Conservation (phyloP, 2,329 filamentous ascomycete genomes). For the Lecanicillium sp. region DNA sequence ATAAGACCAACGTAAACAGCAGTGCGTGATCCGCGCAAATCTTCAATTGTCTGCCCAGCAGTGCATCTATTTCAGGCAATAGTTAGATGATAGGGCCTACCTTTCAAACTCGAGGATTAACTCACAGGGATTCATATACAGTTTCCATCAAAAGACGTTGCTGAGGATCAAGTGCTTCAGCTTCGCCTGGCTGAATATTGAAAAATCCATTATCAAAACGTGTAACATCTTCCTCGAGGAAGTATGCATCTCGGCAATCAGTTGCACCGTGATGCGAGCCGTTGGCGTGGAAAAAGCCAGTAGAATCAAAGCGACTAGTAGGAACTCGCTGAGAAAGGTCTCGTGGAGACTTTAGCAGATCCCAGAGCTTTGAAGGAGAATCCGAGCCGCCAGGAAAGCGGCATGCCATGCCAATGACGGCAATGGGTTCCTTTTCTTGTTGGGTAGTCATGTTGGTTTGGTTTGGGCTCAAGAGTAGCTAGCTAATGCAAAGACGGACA, state of each 20-base stretch:
- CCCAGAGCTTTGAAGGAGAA: conserved; percentile 27
- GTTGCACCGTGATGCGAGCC: conserved; percentile 8
- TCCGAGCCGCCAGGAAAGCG: conserved; percentile 27
- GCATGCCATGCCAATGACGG: conserved; percentile 29
- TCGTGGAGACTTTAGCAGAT: conserved; percentile 20
- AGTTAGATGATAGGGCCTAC: conserved; percentile 12
- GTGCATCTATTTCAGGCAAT: neutral
- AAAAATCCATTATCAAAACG: conserved; percentile 15
- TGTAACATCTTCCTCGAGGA: conserved; percentile 18
- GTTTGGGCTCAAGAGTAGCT: no score
- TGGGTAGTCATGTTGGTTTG: no score
- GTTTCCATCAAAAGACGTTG: conserved; percentile 22
- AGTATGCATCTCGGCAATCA: conserved; percentile 16
- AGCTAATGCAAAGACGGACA: no score
- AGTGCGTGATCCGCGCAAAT: neutral
- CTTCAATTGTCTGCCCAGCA: neutral
- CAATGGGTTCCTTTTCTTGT: conserved; percentile 25
- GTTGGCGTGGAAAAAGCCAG: conserved; percentile 18
- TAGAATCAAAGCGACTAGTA: conserved; percentile 15
- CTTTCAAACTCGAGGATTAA: conserved; percentile 20
- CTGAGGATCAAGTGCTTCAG: conserved; percentile 19
- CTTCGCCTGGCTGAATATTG: conserved; percentile 12
- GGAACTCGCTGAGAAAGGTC: conserved; percentile 24
- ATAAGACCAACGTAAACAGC: conserved; percentile 3
- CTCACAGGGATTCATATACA: conserved; percentile 18